Base-by-base conservation (phyloP, 495 filamentous ascomycete genomes). In the Podospora australis region DNA sequence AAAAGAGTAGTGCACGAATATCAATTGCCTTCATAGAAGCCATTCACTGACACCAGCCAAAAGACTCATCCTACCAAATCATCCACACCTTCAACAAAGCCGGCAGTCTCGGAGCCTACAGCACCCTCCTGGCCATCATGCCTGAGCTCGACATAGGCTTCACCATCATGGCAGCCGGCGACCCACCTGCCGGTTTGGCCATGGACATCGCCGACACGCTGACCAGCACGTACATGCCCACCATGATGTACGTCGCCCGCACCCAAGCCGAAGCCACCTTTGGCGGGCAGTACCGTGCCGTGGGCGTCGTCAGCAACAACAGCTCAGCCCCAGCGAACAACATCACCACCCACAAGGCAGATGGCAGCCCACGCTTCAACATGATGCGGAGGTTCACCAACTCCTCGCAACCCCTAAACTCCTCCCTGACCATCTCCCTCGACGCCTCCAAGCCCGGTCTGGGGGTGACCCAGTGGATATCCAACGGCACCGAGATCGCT, bases 61-160 rank as follows among this genome's bases (percentile, higher is more conserved):
- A 19, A 59, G 56, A 50, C 41, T 5, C 66, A 7, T 43, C 61
- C 28, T 69, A 69, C 48, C 67, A 69, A 26, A 61, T 62, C 45
- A 54, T 63, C 16, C 68, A 68, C 39, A 66, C 68, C 3, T 82
- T 78, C 63, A 78, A 75, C 46, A 83, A 81, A 53, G 56, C 64
- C 19, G 79, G 79, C 16, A 68, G 67, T 38, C 46, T 78, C n/a
- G 70, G 69, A 1, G 24, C 50, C 13, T 82, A 81, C 54, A 69
- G 60, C 19, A 53, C 66, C 9, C 56, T 75, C 9, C 45, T 81
- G 17, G 71, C 67, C 1, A 50, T 82, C n/a, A 68, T 71, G 13
- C 75, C 77, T 2, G 78, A 80, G 50, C 72, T 76, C 54, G 64
- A 71, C 44, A 66, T 78, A 14, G 78, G 77, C 42, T 77, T 78